Percentiles rank a stretch among this genome's conserved stretches.
Evolutionary conservation across 2,329 filamentous ascomycete genomes (phyloP).

Genomic region (Fusarium sp.): DNA sequence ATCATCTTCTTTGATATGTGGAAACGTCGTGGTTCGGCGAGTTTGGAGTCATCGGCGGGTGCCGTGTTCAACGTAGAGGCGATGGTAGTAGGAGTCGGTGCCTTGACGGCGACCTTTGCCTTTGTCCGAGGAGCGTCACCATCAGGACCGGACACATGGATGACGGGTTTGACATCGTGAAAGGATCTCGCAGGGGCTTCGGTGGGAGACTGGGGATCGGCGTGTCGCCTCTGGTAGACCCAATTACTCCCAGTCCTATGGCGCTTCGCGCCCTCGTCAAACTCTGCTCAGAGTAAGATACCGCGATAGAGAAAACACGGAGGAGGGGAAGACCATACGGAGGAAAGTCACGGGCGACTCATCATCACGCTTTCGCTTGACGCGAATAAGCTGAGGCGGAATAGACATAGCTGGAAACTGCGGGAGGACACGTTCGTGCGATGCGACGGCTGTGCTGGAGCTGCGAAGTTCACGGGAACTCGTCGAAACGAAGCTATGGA

Average conservation of each 20-base stretch:
- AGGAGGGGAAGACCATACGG: slow-evolving; percentile 51
- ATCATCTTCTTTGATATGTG: slow-evolving; percentile 62
- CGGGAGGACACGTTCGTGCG: not conserved
- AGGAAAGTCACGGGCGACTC: slow-evolving; percentile 64
- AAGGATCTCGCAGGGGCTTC: slow-evolving; percentile 33
- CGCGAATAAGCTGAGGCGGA: slow-evolving; percentile 65
- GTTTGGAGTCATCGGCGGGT: slow-evolving; percentile 11
- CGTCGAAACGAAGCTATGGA: not conserved
- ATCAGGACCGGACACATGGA: slow-evolving; percentile 57
- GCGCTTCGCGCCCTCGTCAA: slow-evolving; percentile 62
- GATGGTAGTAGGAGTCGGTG: not conserved
- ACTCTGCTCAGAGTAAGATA: slow-evolving; percentile 50
- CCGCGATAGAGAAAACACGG: slow-evolving; percentile 7
- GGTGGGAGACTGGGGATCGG: slow-evolving; percentile 42
- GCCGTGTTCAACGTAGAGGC: slow-evolving; percentile 21
- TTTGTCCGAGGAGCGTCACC: slow-evolving; percentile 38
- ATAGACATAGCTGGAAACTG: slow-evolving; percentile 57
- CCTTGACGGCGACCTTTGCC: slow-evolving; percentile 17
- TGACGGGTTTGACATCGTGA: slow-evolving; percentile 51
- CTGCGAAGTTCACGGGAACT: not conserved
- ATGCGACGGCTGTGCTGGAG: not conserved
- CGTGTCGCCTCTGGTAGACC: slow-evolving; percentile 63
- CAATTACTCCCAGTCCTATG: slow-evolving; percentile 60
- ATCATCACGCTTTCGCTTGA: slow-evolving; percentile 67
- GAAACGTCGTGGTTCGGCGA: slow-evolving; percentile 58